Evolutionary conservation across 1,284 basidiomycete species (phyloP).

Genomic region (Cutaneotrichosporon sp.): DNA sequence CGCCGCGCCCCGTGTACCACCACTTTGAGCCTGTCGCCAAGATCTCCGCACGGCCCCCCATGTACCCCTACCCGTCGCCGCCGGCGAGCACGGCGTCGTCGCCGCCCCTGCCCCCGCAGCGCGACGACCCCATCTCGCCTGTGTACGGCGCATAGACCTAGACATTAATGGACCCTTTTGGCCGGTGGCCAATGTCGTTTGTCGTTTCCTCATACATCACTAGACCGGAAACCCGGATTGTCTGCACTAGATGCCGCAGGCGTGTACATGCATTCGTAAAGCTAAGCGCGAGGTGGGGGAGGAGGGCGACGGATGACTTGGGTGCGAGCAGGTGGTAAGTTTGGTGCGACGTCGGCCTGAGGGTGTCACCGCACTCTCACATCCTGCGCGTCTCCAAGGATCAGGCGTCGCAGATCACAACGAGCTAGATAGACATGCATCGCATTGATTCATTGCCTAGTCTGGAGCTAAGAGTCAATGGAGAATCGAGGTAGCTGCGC

Average conservation of each 20-base stretch:
- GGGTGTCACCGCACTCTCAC: too few species aligned
- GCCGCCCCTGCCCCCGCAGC: constrained; percentile 28
- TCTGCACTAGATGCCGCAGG: constrained; percentile 1
- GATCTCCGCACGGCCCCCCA: constrained; percentile 31
- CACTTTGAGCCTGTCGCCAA: constrained; percentile 26
- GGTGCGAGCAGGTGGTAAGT: too few species aligned
- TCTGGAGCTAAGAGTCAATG: too few species aligned
- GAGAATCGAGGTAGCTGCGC: too few species aligned
- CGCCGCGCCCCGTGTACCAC: constrained; percentile 41
- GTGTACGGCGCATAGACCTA: constrained; percentile 6
- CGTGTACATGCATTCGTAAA: constrained; percentile 8
- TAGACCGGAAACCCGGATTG: not conserved
- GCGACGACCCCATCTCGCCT: constrained; percentile 5
- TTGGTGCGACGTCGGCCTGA: too few species aligned
- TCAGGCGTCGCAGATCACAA: too few species aligned
- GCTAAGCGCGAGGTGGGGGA: not conserved
- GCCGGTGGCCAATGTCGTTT: not conserved
- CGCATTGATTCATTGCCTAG: too few species aligned
- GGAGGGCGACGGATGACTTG: too few species aligned
- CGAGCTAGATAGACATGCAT: too few species aligned
- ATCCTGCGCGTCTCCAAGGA: too few species aligned
- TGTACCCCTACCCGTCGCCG: constrained; percentile 44
- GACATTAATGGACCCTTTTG: not conserved
- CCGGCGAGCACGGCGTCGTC: constrained; percentile 41
- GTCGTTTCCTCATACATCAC: not conserved